Evolutionary conservation across 208 protist species (phyloP).

Genomic region (Crithidia acanthocephali): DNA sequence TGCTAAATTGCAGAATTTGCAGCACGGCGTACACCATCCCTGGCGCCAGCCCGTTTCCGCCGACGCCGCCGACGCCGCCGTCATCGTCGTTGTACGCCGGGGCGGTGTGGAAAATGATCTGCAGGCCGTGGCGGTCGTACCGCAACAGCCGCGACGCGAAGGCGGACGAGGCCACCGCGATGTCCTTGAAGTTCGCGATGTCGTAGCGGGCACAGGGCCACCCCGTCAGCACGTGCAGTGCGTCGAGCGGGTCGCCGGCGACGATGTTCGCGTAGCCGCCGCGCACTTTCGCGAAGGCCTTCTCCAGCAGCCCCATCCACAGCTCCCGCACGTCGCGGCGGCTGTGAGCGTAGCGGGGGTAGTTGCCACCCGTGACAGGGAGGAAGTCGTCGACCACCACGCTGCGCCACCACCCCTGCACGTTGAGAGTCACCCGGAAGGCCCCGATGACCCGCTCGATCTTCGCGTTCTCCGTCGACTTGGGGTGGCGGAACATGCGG

Average conservation of each 20-base stretch:
- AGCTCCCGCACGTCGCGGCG: slow-evolving; percentile 58
- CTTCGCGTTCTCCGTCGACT: slow-evolving; percentile 9
- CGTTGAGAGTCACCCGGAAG: slow-evolving; percentile 68
- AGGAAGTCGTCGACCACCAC: slow-evolving; percentile 82
- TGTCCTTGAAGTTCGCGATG: slow-evolving; percentile 28
- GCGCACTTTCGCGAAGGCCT: slow-evolving; percentile 77
- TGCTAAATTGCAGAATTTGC: slow-evolving; percentile 27
- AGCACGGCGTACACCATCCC: slow-evolving; percentile 30
- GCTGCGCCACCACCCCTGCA: slow-evolving; percentile 70
- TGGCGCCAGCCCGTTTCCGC: slow-evolving; percentile 4
- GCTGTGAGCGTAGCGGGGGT: slow-evolving; percentile 48
- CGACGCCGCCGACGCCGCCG: background rate
- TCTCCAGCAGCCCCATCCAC: slow-evolving; percentile 83
- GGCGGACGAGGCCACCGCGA: slow-evolving; percentile 17
- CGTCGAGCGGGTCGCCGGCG: slow-evolving; percentile 61
- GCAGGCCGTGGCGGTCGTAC: slow-evolving; percentile 30
- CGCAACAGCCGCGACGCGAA: slow-evolving; percentile 30
- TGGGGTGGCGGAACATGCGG: slow-evolving; percentile 33
- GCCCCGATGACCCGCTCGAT: slow-evolving; percentile 55
- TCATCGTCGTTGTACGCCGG: background rate
- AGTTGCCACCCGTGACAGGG: slow-evolving; percentile 38
- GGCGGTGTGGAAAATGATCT: slow-evolving; percentile 33
- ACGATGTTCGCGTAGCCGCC: slow-evolving; percentile 69
- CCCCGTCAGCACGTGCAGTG: slow-evolving; percentile 63
- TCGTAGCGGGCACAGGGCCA: slow-evolving; percentile 51